Evolutionary conservation across 2,329 filamentous ascomycete genomes (phyloP).

Genomic region (Cryoendolithus antarcticus): DNA sequence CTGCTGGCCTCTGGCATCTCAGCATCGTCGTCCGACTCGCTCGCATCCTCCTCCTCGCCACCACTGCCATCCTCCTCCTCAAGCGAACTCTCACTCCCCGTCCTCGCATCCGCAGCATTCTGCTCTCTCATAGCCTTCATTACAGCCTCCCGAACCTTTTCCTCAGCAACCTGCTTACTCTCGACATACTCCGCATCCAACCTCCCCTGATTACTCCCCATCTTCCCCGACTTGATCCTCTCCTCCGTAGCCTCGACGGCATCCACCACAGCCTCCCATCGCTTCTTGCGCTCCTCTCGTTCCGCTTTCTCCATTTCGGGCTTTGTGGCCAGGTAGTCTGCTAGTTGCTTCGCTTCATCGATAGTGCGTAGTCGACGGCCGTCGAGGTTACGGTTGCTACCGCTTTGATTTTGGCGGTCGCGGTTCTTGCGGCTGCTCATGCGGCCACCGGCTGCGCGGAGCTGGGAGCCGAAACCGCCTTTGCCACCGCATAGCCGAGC

Average conservation of each 20-base stretch:
- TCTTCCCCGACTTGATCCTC: slow-evolving; percentile 63
- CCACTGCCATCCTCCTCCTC: slow-evolving; percentile 32
- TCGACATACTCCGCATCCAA: slow-evolving; percentile 91
- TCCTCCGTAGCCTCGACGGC: slow-evolving; percentile 71
- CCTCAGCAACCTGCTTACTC: slow-evolving; percentile 78
- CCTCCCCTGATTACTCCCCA: slow-evolving; percentile 43
- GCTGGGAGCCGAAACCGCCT: slow-evolving; percentile 92
- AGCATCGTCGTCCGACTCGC: slow-evolving; percentile 23
- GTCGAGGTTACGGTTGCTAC: slow-evolving; percentile 85
- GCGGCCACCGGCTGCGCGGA: slow-evolving; percentile 89
- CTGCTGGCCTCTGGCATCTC: slow-evolving; percentile 15
- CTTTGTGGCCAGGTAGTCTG: slow-evolving; percentile 89
- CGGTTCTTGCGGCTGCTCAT: slow-evolving; percentile 95
- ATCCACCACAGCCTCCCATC: slow-evolving; percentile 83
- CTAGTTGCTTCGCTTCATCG: slow-evolving; percentile 86
- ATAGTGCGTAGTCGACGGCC: slow-evolving; percentile 82
- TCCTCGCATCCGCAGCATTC: slow-evolving; percentile 35
- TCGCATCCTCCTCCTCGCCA: slow-evolving; percentile 17
- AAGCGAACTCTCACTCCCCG: slow-evolving; percentile 28
- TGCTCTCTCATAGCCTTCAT: slow-evolving; percentile 56
- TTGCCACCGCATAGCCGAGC: slow-evolving; percentile 81
- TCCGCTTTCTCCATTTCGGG: slow-evolving; percentile 95
- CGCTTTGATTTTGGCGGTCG: slow-evolving; percentile 61
- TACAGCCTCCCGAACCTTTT: slow-evolving; percentile 69
- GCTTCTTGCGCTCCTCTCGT: slow-evolving; percentile 68